Conservation (phyloP, 257 asterid species). For the Capsicum pubescens region DNA sequence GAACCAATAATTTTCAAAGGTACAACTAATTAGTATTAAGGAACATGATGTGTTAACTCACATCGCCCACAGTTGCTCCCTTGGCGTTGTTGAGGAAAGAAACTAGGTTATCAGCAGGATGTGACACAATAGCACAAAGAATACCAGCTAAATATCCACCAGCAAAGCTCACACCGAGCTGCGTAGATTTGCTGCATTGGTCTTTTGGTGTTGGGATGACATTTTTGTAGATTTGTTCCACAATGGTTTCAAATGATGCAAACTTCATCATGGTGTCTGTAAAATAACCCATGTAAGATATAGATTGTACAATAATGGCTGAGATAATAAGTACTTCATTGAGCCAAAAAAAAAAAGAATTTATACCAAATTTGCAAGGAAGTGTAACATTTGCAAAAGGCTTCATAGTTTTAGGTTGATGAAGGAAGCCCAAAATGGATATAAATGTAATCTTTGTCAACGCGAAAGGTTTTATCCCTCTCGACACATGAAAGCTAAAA, state of each 20-base stretch:
- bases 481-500: neutral
- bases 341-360: neutral
- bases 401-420: neutral
- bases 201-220: slow-evolving; percentile 64
- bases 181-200: slow-evolving; percentile 58
- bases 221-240: slow-evolving; percentile 63
- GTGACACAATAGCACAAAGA: slow-evolving; percentile 36
- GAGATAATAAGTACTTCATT: neutral
- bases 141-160: slow-evolving; percentile 38
- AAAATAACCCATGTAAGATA: neutral
- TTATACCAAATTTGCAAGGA: neutral
- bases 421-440: neutral
- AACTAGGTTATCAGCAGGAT: slow-evolving; percentile 36
- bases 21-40: neutral
- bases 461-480: neutral
- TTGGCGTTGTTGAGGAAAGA: slow-evolving; percentile 39
- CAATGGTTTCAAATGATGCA: slow-evolving; percentile 68
- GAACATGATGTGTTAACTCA: slow-evolving; percentile 37
- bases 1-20: neutral
- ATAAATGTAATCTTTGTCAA: neutral
- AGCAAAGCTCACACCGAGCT: slow-evolving; percentile 68
- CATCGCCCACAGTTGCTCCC: slow-evolving; percentile 49
- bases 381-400: neutral
- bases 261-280: slow-evolving; percentile 81
- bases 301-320: neutral